These are phyloP conservation scores for Gastrolobium bilobum DNA, from an alignment of 306 rosid species.

Conservation along the genomic window DNA sequence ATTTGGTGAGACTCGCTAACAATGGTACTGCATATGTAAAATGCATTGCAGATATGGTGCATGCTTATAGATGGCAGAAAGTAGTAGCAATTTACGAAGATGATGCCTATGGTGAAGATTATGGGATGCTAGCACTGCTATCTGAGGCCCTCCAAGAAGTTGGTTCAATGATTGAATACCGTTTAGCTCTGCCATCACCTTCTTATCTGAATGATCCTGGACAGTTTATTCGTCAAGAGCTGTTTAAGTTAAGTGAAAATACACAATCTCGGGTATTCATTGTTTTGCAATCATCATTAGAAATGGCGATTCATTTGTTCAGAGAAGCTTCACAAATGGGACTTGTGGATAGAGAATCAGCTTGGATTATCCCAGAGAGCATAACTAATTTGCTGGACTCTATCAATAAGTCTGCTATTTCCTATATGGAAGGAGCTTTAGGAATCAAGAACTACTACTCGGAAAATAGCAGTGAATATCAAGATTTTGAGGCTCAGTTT, in stretches of 20 bases:
- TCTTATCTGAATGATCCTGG: constrained; percentile 54
- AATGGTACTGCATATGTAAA: constrained; percentile 47
- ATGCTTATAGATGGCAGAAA: constrained; percentile 57
- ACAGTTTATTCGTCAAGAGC: constrained; percentile 52
- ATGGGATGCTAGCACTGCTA: constrained; percentile 59
- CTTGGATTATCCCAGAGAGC: constrained; percentile 75
- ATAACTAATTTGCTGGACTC: constrained; percentile 63
- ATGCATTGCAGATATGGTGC: constrained; percentile 65
- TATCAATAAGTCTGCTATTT: constrained; percentile 52
- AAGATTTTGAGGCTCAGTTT: constrained; percentile 54
- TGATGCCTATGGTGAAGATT: constrained; percentile 57
- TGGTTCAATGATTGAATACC: constrained; percentile 66
- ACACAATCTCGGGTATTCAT: constrained; percentile 71
- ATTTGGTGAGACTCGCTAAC: constrained; percentile 53
- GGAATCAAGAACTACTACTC: constrained; percentile 70
- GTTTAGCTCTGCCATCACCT: constrained; percentile 67
- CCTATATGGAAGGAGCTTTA: constrained; percentile 70
- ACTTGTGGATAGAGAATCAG: constrained; percentile 66
- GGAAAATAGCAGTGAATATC: constrained; percentile 50
- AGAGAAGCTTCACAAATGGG: constrained; percentile 64
- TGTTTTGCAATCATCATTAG: constrained; percentile 65
- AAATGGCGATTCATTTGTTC: constrained; percentile 66
- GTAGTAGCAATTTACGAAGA: constrained; percentile 65
- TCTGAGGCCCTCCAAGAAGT: constrained; percentile 68
- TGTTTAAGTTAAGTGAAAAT: constrained; percentile 51